phyloP scores from a whole-genome alignment of 352 stramenopile species.

The Phytophthora tentaculata region DNA sequence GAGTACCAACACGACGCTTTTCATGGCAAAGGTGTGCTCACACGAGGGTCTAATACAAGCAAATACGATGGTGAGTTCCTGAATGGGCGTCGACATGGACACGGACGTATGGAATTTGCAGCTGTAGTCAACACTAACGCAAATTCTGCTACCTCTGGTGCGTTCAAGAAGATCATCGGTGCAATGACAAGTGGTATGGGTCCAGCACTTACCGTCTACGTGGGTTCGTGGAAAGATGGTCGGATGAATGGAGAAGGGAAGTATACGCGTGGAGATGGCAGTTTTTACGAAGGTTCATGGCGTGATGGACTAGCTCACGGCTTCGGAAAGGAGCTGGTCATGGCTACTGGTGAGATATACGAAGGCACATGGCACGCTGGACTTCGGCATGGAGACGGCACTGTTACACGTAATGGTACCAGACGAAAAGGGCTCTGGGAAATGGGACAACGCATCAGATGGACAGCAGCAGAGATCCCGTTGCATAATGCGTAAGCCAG shows the following conservation, averaged over 20 bases:
- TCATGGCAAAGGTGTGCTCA: conserved; percentile 60
- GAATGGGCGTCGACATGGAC: conserved; percentile 55
- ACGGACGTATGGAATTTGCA: conserved; percentile 69
- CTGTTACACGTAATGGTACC: conserved; percentile 48
- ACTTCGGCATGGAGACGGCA: conserved; percentile 63
- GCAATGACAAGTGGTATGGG: conserved; percentile 9
- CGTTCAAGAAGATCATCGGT: conserved; percentile 30
- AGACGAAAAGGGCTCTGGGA: conserved; percentile 65
- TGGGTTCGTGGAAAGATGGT: conserved; percentile 65
- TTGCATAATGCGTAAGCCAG: conserved; percentile 37
- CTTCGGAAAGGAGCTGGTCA: conserved; percentile 56
- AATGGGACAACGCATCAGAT: conserved; percentile 62
- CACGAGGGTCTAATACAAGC: conserved; percentile 42
- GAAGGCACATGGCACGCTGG: conserved; percentile 67
- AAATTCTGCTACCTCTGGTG: conserved; percentile 9
- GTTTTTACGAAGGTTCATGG: conserved; percentile 76
- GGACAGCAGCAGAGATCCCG: conserved; percentile 64
- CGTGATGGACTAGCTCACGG: conserved; percentile 64
- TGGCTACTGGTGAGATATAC: conserved; percentile 54
- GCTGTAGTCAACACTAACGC: neutral
- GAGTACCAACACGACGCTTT: conserved; percentile 63
- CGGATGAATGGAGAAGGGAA: conserved; percentile 76
- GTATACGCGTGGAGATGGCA: conserved; percentile 61
- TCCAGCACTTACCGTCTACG: conserved; percentile 44
- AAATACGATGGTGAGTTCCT: conserved; percentile 74